phyloP scores from a whole-genome alignment of 495 filamentous ascomycete species.

The Aspergillus homomorphus region DNA sequence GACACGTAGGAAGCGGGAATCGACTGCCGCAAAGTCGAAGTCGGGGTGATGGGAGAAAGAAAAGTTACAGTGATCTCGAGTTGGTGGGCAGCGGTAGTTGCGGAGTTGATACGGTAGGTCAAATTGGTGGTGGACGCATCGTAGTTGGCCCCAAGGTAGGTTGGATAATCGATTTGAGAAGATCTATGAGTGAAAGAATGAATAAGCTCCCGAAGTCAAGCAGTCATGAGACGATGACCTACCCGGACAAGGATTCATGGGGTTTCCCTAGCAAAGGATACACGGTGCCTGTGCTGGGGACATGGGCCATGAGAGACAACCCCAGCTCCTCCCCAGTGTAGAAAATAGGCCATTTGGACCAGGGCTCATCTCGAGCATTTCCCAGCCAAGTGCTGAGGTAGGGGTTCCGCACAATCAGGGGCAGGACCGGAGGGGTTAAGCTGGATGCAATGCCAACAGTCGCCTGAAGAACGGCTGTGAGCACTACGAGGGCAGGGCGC shows the following conservation, averaged over 20 bases:
- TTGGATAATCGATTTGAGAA: conserved; percentile 57
- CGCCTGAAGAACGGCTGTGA: conserved; percentile 36
- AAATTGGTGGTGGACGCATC: conserved; percentile 93
- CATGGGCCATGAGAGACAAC: conserved; percentile 72
- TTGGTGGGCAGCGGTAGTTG: conserved; percentile 26
- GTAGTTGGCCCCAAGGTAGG: conserved; percentile 75
- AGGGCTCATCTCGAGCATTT: conserved; percentile 76
- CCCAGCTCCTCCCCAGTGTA: conserved; percentile 86
- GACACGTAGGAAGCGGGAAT: conserved; percentile 86
- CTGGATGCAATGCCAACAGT: conserved; percentile 40
- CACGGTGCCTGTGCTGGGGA: conserved; percentile 66
- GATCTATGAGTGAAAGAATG: conserved; percentile 3
- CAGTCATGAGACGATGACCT: conserved; percentile 16
- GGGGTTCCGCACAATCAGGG: conserved; percentile 84
- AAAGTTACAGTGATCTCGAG: conserved; percentile 74
- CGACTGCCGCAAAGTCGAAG: conserved; percentile 85
- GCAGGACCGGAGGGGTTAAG: conserved; percentile 76
- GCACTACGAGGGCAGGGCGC: conserved; percentile 34
- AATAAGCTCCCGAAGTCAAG: background rate
- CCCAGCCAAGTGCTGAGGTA: conserved; percentile 88
- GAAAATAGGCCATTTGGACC: conserved; percentile 93
- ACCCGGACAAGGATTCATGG: conserved; percentile 70
- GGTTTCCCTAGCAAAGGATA: conserved; percentile 86
- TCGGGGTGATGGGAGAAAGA: conserved; percentile 88
- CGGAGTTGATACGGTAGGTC: conserved; percentile 66